phyloP scores from a whole-genome alignment of 768 basidiomycete species.

The Amanita subjunquillea region DNA sequence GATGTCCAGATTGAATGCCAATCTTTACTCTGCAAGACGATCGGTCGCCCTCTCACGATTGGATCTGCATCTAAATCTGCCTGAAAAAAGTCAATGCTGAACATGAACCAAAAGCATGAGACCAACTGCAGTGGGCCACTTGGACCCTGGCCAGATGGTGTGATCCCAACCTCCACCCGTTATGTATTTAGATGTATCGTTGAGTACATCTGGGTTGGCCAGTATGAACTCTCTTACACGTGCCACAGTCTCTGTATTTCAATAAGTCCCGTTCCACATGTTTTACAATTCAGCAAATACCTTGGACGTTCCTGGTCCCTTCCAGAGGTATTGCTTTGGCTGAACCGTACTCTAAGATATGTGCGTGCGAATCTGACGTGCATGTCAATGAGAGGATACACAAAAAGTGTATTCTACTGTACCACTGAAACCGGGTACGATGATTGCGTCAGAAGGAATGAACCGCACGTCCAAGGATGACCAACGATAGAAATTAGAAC shows the following conservation, averaged over 20 bases:
- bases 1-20: constrained; percentile 88
- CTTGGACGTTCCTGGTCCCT: constrained; percentile 47
- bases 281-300: constrained; percentile 18
- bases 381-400: background rate
- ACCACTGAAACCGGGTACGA: constrained; percentile 71
- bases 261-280: background rate
- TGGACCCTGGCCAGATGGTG: constrained; percentile 51
- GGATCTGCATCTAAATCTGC: constrained; percentile 64
- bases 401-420: constrained; percentile 12
- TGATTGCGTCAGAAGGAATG: constrained; percentile 44
- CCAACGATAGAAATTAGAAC: background rate
- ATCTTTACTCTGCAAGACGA: constrained; percentile 79
- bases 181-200: constrained; percentile 51
- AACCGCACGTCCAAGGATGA: constrained; percentile 29
- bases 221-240: constrained; percentile 55
- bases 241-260: constrained; percentile 43
- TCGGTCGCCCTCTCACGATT: constrained; percentile 54
- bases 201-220: constrained; percentile 41
- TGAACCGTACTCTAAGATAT: constrained; percentile 72
- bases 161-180: constrained; percentile 91
- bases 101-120: background rate
- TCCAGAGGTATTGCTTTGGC: constrained; percentile 53
- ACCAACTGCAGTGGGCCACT: constrained; percentile 63
- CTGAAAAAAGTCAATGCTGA: constrained; percentile 22
- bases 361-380: constrained; percentile 63